phyloP scores from a whole-genome alignment of 768 basidiomycete genomes.

The Leccinellum rugosiceps region DNA sequence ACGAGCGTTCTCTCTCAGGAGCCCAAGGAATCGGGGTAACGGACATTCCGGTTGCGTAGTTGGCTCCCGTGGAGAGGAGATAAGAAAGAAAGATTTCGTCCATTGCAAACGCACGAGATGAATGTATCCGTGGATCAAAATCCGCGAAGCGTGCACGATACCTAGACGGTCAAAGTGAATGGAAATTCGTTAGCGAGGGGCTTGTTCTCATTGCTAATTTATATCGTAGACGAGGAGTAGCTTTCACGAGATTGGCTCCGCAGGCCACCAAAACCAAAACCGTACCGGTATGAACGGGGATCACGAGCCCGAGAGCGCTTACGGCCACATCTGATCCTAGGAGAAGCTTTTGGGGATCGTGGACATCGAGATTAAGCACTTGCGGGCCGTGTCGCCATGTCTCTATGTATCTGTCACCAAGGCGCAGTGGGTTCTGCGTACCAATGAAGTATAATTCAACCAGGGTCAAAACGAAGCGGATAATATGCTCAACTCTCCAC shows the following conservation, averaged over 20 bases:
- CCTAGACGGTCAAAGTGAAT: not conserved
- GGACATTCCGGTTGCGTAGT: not conserved
- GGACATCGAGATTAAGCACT: conserved; percentile 5
- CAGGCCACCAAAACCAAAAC: not conserved
- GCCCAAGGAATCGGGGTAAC: not conserved
- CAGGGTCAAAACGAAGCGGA: not conserved
- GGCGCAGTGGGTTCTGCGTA: not conserved
- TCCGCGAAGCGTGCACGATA: not conserved
- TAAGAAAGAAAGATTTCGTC: not conserved
- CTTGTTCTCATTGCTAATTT: not conserved
- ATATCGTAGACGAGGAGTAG: not conserved
- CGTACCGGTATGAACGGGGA: not conserved
- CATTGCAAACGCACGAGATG: not conserved
- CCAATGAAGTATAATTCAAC: not conserved
- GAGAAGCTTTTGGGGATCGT: not conserved
- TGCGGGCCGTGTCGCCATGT: not conserved
- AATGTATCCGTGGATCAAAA: not conserved
- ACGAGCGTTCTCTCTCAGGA: not conserved
- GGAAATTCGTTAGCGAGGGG: not conserved
- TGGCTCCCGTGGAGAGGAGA: not conserved
- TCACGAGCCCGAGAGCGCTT: not conserved
- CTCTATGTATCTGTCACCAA: not conserved
- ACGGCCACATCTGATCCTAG: not conserved
- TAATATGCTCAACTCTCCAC: not conserved
- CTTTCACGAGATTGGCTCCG: not conserved